Evolutionary conservation across 805 yeast species (phyloP).

Genomic region (Pichia eremophila): DNA sequence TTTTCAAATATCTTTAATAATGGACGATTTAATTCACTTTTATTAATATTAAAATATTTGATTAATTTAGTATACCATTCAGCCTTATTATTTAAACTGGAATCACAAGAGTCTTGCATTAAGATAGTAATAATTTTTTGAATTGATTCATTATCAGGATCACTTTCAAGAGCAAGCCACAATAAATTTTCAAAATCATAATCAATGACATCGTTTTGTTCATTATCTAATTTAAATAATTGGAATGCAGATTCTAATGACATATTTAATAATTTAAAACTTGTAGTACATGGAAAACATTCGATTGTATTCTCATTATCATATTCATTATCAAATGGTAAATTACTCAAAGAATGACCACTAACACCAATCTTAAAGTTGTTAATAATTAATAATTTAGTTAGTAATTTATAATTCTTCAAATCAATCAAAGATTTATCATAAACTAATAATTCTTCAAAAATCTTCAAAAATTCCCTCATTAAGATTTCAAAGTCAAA

Average conservation of each 20-base stretch:
- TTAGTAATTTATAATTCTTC: constrained; percentile 21
- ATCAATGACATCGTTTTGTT: constrained; percentile 7
- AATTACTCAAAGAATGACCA: constrained; percentile 13
- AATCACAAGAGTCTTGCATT: constrained; percentile 14
- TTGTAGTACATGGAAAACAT: constrained; percentile 25
- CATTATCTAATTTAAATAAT: constrained; percentile 17
- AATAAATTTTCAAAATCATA: constrained; percentile 15
- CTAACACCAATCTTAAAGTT: constrained; percentile 27
- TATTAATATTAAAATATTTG: constrained; percentile 18
- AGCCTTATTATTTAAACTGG: constrained; percentile 11
- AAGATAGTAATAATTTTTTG: constrained; percentile 15
- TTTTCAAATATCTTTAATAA: constrained; percentile 18
- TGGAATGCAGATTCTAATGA: constrained; percentile 24
- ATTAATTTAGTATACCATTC: constrained; percentile 24
- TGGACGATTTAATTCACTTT: constrained; percentile 16
- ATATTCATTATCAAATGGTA: constrained; percentile 20
- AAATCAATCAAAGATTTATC: constrained; percentile 29
- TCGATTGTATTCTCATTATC: constrained; percentile 15
- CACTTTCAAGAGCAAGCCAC: constrained; percentile 27
- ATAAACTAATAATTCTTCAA: constrained; percentile 40
- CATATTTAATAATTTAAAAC: constrained; percentile 17
- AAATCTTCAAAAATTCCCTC: constrained; percentile 31
- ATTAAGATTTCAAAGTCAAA: constrained; percentile 26
- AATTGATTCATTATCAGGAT: constrained; percentile 15
- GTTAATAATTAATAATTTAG: constrained; percentile 25